These are phyloP conservation scores for Umbelopsis vinacea DNA, from an alignment of 192 early-diverging fungal genomes.

Conservation along the genomic window DNA sequence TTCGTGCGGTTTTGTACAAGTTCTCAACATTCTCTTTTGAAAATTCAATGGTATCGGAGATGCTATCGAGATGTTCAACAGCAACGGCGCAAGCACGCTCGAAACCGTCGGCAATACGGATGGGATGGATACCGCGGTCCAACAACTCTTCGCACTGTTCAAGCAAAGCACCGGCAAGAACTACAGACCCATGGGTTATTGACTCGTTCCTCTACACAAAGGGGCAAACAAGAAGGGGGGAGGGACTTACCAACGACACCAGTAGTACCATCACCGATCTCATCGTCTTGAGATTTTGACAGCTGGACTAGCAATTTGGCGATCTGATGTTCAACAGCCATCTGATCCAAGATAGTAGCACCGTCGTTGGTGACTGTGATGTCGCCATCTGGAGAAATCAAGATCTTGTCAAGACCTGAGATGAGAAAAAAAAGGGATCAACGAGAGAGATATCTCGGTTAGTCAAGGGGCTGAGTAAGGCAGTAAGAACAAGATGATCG, in stretches of 20 bases:
- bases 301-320: conserved; percentile 97
- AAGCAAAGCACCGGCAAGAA: conserved; percentile 95
- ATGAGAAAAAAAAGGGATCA: background rate
- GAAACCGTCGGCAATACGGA: conserved; percentile 98
- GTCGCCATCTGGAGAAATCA: conserved; percentile 99
- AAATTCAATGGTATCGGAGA: conserved; percentile 92
- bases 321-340: conserved; percentile 99
- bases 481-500: background rate
- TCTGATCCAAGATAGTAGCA: conserved; percentile 96
- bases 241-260: conserved; percentile 88
- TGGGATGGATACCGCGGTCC: conserved; percentile 97
- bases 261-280: conserved; percentile 99
- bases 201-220: too few species aligned
- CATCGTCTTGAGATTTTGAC: conserved; percentile 98
- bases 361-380: conserved; percentile 99
- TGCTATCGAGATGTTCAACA: conserved; percentile 87
- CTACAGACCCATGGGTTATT: conserved; percentile 42
- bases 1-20: conserved; percentile 94
- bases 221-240: too few species aligned
- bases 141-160: conserved; percentile 96
- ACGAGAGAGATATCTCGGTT: background rate
- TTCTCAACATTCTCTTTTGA: conserved; percentile 80
- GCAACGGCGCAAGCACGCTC: conserved; percentile 96
- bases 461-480: background rate
- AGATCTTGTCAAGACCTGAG: conserved; percentile 96